phyloP scores from a whole-genome alignment of 768 basidiomycete genomes.

The Cystofilobasidium bisporidii region DNA sequence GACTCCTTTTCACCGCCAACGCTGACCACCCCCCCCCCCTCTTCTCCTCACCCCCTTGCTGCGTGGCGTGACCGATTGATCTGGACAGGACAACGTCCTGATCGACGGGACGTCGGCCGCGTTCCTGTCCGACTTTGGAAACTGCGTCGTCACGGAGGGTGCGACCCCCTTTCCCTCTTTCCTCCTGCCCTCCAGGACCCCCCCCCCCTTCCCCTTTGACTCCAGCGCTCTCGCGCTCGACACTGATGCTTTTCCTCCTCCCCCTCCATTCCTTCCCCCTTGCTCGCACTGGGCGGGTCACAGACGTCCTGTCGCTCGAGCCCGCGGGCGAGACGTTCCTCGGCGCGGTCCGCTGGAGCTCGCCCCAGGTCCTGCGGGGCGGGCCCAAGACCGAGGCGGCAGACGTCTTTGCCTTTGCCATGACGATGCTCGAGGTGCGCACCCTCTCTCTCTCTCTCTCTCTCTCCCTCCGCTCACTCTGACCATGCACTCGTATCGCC shows the following conservation, averaged over 20 bases:
- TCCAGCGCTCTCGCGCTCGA: too few species aligned
- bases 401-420: background rate
- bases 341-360: background rate
- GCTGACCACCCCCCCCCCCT: too few species aligned
- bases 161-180: background rate
- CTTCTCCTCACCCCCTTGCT: too few species aligned
- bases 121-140: conserved; percentile 2
- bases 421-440: conserved; percentile 10
- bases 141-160: conserved; percentile 1
- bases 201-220: too few species aligned
- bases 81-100: conserved; percentile 9
- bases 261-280: background rate
- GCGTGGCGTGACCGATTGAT: too few species aligned
- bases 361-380: background rate
- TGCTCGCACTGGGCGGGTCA: too few species aligned
- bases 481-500: background rate
- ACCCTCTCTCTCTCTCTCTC: background rate
- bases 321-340: background rate
- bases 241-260: background rate
- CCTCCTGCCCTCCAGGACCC: too few species aligned
- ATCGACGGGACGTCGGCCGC: background rate
- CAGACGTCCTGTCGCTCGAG: conserved; percentile 1
- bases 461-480: background rate
- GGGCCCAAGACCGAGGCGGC: background rate
- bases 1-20: background rate